Evolutionary conservation across 495 filamentous ascomycete species (phyloP).

Genomic region (Xylaria intraflava): DNA sequence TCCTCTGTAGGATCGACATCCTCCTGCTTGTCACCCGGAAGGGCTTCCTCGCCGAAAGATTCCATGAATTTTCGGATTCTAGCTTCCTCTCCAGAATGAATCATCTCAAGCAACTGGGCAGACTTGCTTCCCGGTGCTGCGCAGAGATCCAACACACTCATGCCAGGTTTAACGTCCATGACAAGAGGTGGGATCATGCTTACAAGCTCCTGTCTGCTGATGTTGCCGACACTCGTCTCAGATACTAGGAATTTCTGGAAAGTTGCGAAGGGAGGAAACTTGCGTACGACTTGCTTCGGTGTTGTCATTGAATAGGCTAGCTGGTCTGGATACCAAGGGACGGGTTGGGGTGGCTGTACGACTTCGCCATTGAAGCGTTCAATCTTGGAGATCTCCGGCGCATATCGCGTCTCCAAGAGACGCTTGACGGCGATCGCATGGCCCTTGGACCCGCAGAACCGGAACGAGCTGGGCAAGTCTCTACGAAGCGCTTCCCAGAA

Average conservation of each 20-base stretch:
- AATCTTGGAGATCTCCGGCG: conserved; percentile 81
- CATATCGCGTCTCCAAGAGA: conserved; percentile 75
- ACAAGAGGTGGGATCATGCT: conserved; percentile 97
- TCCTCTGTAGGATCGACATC: conserved; percentile 48
- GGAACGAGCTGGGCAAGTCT: conserved; percentile 91
- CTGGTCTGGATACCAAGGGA: conserved; percentile 87
- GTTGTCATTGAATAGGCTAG: conserved; percentile 96
- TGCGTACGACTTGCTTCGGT: conserved; percentile 85
- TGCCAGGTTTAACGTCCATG: conserved; percentile 83
- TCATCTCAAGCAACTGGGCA: conserved; percentile 87
- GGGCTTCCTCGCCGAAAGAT: conserved; percentile 47
- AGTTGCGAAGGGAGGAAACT: conserved; percentile 82
- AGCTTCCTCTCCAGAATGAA: conserved; percentile 86
- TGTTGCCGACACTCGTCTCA: conserved; percentile 94
- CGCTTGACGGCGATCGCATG: conserved; percentile 85
- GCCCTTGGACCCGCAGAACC: conserved; percentile 88
- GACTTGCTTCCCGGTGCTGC: conserved; percentile 96
- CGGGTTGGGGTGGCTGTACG: conserved; percentile 71
- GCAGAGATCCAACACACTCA: conserved; percentile 91
- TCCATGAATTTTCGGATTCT: conserved; percentile 57
- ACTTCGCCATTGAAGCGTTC: conserved; percentile 62
- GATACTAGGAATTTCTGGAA: conserved; percentile 99
- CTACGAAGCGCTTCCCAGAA: conserved; percentile 78
- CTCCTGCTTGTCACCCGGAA: conserved; percentile 39
- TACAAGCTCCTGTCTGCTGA: conserved; percentile 92